Evolutionary conservation across 495 filamentous ascomycete genomes (phyloP).

Genomic region (Cercophora newfieldiana): DNA sequence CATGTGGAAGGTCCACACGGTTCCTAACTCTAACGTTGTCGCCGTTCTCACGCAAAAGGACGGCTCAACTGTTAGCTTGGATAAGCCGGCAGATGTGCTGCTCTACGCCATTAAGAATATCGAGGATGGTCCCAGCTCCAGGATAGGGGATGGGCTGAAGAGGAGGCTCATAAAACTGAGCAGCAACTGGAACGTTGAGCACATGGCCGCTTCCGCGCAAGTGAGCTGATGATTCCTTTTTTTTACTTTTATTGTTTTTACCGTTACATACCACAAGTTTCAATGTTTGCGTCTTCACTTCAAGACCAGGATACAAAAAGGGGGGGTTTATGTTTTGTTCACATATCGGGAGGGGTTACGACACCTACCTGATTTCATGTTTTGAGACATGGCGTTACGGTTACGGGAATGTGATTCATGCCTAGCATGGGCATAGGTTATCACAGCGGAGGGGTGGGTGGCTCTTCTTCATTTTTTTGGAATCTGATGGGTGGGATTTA

Average conservation of each 20-base stretch:
- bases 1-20: slow-evolving; percentile 35
- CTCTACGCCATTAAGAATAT: slow-evolving; percentile 45
- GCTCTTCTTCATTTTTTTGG: not conserved
- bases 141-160: slow-evolving; percentile 49
- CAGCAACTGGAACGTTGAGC: slow-evolving; percentile 34
- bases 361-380: not conserved
- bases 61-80: slow-evolving; percentile 33
- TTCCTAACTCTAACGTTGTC: too few species aligned
- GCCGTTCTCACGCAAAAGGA: slow-evolving; percentile 37
- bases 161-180: slow-evolving; percentile 43
- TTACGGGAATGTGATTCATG: not conserved
- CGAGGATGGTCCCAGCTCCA: slow-evolving; percentile 42
- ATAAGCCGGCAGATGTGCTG: slow-evolving; percentile 45
- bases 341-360: too few species aligned
- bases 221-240: not conserved
- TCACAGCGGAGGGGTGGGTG: not conserved
- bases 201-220: slow-evolving; percentile 5
- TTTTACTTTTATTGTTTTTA: not conserved
- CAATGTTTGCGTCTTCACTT: not conserved
- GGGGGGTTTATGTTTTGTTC: not conserved
- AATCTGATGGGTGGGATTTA: not conserved
- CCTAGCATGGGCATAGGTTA: not conserved
- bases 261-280: not conserved
- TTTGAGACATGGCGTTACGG: not conserved
- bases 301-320: not conserved